Evolutionary conservation across 2,329 filamentous ascomycete species (phyloP), one percentile per base, ranked within the genome.

Genomic region (Scedosporium minutisporum): DNA sequence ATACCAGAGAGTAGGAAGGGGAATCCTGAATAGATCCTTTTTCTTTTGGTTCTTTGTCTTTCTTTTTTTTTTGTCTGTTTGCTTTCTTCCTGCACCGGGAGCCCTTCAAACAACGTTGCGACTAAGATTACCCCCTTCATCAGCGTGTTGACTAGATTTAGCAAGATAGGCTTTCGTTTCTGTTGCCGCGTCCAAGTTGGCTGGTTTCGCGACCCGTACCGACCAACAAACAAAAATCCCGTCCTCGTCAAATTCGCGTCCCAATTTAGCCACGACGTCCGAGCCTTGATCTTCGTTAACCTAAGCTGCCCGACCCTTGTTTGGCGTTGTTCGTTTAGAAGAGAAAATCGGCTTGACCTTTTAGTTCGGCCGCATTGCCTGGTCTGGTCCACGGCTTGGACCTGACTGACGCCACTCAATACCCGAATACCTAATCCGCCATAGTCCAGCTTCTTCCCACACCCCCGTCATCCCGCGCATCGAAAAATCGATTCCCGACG

Each of bases 401-500:
- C 21, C 51, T 27, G 51, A 55, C 51, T 27, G 51, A 55, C 51
- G 51, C 51, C 51, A 55, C 51, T 23, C 18, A 55, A 9, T 55
- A 55, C 51, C 51, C 51, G 51, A 55, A 55, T 55, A 55, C 51
- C 51, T 55, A 55, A 55, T 55, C 51, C 18, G 51, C 51, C 51
- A 12, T 55, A 55, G 51, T 27, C 12, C 51, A 55, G 6, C n/a
- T 55, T n/a, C 51, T 12, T 14, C 10, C 33, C 33, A 38, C 23
- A 27, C 51, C 51, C 51, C 51, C 51, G 51, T 55, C 51, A 25
- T 55, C 23, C 51, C 21, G 51, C 51, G 12, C 23, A 23, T 55
- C 51, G 51, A 55, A 38, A 38, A 38, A 27, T 55, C 51, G 51
- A 55, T 55, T 55, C 51, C 18, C 51, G 51, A 55, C 51, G 21